Conservation (phyloP, 306 rosid species). For the Vigna reflexopilosa region DNA sequence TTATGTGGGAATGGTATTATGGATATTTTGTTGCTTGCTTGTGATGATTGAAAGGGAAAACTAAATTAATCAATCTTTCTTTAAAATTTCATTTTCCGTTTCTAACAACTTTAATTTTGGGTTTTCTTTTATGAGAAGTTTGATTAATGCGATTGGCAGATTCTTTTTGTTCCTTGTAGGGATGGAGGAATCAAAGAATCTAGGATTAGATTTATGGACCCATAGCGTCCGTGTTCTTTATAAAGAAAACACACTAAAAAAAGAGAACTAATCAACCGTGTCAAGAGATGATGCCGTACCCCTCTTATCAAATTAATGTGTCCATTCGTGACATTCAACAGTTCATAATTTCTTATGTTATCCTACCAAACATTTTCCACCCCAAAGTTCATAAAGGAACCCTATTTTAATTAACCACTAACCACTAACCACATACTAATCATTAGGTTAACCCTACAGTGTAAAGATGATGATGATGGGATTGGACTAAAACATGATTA, state of each 20-base stretch:
- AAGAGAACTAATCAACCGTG: constrained; percentile 50
- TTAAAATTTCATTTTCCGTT: constrained; percentile 41
- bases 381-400: constrained; percentile 42
- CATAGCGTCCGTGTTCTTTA: constrained; percentile 45
- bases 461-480: not conserved
- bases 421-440: constrained; percentile 33
- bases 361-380: constrained; percentile 56
- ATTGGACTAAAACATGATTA: constrained; percentile 12
- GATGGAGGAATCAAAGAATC: constrained; percentile 95
- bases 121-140: constrained; percentile 49
- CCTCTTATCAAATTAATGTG: constrained; percentile 45
- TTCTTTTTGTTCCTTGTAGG: constrained; percentile 90
- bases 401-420: constrained; percentile 27
- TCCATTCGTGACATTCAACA: constrained; percentile 38
- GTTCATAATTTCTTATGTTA: constrained; percentile 44
- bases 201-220: constrained; percentile 77
- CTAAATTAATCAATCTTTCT: constrained; percentile 50
- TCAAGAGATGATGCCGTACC: constrained; percentile 41
- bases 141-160: constrained; percentile 73
- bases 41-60: constrained; percentile 62
- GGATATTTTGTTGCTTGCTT: constrained; percentile 58
- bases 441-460: constrained; percentile 16
- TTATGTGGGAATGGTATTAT: constrained; percentile 49
- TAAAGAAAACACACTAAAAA: constrained; percentile 47
- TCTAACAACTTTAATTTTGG: constrained; percentile 32